phyloP scores from a whole-genome alignment of 331 rosid genomes.

The Rosa hybrid region DNA sequence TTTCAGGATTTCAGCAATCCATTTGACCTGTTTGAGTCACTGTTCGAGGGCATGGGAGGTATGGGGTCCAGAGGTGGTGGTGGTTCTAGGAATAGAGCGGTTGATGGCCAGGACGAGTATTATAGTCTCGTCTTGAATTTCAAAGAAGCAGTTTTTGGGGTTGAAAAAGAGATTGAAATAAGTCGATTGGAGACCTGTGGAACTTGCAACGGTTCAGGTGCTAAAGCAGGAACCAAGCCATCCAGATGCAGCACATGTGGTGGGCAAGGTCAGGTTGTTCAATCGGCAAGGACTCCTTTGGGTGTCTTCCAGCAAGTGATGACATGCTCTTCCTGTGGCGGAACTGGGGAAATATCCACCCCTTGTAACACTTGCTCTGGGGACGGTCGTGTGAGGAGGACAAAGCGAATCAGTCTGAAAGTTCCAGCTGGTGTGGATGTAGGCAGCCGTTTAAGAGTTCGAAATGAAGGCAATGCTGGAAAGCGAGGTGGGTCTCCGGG shows the following conservation, averaged over 20 bases:
- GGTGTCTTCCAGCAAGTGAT: conserved; percentile 98
- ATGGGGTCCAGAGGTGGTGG: conserved; percentile 57
- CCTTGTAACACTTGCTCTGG: conserved; percentile 99
- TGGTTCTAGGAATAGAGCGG: conserved; percentile 78
- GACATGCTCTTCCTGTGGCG: conserved; percentile 96
- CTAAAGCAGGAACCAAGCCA: conserved; percentile 92
- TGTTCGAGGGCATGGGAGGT: conserved; percentile 71
- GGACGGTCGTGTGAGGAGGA: conserved; percentile 86
- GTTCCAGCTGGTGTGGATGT: conserved; percentile 99
- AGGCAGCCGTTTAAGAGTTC: conserved; percentile 94
- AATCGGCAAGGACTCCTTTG: conserved; percentile 87
- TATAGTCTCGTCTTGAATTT: conserved; percentile 83
- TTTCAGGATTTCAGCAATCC: conserved; percentile 94
- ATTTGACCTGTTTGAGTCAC: conserved; percentile 87
- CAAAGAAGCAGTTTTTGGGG: conserved; percentile 96
- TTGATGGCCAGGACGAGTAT: conserved; percentile 93
- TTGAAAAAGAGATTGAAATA: conserved; percentile 92
- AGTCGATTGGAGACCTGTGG: conserved; percentile 91
- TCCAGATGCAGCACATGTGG: conserved; percentile 85
- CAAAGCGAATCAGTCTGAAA: conserved; percentile 91
- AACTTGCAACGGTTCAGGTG: conserved; percentile 93
- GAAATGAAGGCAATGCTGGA: conserved; percentile 97
- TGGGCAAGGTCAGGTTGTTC: conserved; percentile 97
- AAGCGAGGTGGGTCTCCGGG: conserved; percentile 88
- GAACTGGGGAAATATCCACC: conserved; percentile 83